Percentiles rank a stretch among this genome's conserved stretches.
phyloP scores from a whole-genome alignment of 306 rosid species.

The Begonia fuchsioides region DNA sequence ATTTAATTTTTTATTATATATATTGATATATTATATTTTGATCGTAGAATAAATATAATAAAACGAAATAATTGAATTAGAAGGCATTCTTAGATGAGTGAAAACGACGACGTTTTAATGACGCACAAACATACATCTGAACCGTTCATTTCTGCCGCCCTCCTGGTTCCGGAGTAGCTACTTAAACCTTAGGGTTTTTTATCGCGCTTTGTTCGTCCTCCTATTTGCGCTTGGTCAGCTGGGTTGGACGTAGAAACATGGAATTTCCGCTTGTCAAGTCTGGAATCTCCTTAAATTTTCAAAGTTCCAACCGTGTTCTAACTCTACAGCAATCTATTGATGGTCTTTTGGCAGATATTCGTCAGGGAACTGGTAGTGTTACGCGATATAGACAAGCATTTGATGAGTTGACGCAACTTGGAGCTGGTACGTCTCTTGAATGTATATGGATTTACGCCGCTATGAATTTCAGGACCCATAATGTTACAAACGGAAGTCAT shows the following conservation, averaged over 20 bases:
- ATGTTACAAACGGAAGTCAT: slow-evolving; percentile 21
- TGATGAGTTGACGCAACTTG: slow-evolving; percentile 39
- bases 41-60: no score
- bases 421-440: slow-evolving; percentile 50
- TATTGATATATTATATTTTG: no score
- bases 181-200: neutral
- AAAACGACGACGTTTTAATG: neutral
- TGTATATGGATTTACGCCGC: slow-evolving; percentile 61
- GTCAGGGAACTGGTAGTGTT: slow-evolving; percentile 14
- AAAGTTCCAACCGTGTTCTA: slow-evolving; percentile 26
- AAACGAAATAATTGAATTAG: no score
- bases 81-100: no score
- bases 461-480: slow-evolving; percentile 21
- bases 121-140: neutral
- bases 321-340: slow-evolving; percentile 34
- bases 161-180: no score
- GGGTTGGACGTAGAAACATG: slow-evolving; percentile 7
- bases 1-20: no score
- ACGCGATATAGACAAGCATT: slow-evolving; percentile 23
- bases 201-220: neutral
- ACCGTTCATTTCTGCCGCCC: neutral
- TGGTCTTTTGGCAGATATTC: slow-evolving; percentile 26
- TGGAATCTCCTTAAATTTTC: slow-evolving; percentile 7
- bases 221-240: neutral
- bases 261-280: slow-evolving; percentile 15